Base-by-base conservation (phyloP, 257 asterid species). In the Capsicum chinense region DNA sequence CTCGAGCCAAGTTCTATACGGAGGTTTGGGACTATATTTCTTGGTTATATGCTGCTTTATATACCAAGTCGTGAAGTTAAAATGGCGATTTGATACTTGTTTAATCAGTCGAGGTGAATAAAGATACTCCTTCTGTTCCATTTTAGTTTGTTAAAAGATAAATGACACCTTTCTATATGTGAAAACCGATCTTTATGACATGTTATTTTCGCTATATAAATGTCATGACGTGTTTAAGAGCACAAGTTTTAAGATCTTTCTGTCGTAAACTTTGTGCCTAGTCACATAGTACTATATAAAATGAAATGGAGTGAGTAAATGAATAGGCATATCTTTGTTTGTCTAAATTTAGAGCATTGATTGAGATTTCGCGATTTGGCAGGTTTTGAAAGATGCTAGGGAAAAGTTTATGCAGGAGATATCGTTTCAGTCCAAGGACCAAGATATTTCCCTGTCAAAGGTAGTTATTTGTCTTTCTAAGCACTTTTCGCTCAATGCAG, bases 381-480 rank as follows among this genome's bases (percentile, higher is more conserved):
- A 95, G 99, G 92, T 90, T 14, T 91, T 89, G 83, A 91, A 90
- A 90, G 93, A 90, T 88, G 94, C 99, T 66, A 92, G 99, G 87
- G 92, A 91, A 73, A 89, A 92, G 84, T 95, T 91, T 86, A 92
- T 93, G 6, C 82, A 79, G 62, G 99, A 94, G 93, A 94, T 94
- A 85, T 91, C 98, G 60, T 93, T 92, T 88, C 94, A 88, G 91
- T 89, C 96, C 21, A 92, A 92, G 89, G 98, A 92, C 88, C 94
- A 93, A 84, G 97, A 95, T 88, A 89, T 95, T 89, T 94, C 98
- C 63, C 97, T 95, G 44, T 93, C 99, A 59, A 93, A 95, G 98
- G 99, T 95, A 89, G 54, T 83, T 35, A 35, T 80, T 74, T 54
- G 42, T 82, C 37, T 54, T 44, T 50, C 56, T 21, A 14, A 68